Percentiles rank a stretch among this genome's conserved stretches.
These are phyloP conservation scores for Chrysoporthe puriensis DNA, from an alignment of 2,329 filamentous ascomycete genomes.

Conservation along the genomic window DNA sequence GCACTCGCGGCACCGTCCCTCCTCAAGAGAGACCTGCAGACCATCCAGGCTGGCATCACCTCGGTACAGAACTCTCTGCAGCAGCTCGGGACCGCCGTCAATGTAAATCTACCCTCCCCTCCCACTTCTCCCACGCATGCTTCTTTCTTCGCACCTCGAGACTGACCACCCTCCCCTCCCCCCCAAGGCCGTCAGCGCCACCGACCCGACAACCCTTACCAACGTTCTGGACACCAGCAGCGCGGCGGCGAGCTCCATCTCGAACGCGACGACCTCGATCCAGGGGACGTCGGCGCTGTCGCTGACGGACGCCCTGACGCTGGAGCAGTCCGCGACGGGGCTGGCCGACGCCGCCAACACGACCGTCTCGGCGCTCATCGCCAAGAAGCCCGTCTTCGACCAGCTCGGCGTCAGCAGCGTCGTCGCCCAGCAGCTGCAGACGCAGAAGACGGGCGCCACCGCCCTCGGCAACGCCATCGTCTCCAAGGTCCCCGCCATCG, in stretches of 20 bases:
- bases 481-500: constrained; percentile 36
- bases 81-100: constrained; percentile 24
- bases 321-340: constrained; percentile 31
- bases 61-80: constrained; percentile 21
- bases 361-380: constrained; percentile 31
- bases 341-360: constrained; percentile 33
- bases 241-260: constrained; percentile 26
- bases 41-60: constrained; percentile 21
- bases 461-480: constrained; percentile 41
- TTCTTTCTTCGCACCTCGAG: neutral
- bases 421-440: constrained; percentile 33
- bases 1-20: constrained; percentile 24
- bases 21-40: constrained; percentile 22
- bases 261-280: constrained; percentile 35
- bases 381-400: constrained; percentile 36
- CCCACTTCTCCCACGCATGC: neutral
- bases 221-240: constrained; percentile 43
- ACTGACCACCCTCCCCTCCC: neutral
- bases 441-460: constrained; percentile 31
- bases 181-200: constrained; percentile 17
- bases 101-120: neutral
- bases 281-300: constrained; percentile 33
- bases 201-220: constrained; percentile 50
- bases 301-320: constrained; percentile 31
- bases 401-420: constrained; percentile 34